Evolutionary conservation across 129 eudicot genomes (phyloP), one percentile per base, ranked within the genome.

Genomic region (Saussurea involucrata): DNA sequence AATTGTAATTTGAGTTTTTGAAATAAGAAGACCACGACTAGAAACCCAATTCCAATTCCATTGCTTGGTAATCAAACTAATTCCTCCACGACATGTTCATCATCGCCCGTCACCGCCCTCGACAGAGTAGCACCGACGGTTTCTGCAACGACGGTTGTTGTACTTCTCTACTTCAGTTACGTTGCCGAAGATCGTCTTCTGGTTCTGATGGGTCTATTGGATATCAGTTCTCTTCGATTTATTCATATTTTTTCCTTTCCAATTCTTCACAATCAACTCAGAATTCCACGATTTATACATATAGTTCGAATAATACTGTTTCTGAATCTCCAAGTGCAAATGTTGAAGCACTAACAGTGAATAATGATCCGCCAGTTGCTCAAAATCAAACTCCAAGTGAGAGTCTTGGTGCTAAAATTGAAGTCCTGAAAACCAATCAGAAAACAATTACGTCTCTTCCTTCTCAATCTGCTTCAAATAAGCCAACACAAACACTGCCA

Each of bases 171-270:
- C 29, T 27, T 27, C 29, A 27, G 29, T 27, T 27, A 27, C 0
- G 0, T 27, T 27, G 29, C 3, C 29, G 29, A 3, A 27, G 29
- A 27, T 27, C 29, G n/a, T n/a, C n/a, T n/a, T n/a, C n/a, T n/a
- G n/a, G n/a, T n/a, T 29, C 44, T 65, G 53, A 31, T 79, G n/a
- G n/a, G n/a, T 32, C 86, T 27, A 3, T 71, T 81, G 65, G 92
- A 86, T 89, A 97, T 85, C 90, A 87, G 10, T 82, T 84, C 60
- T 76, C 84, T 69, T 83, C 90, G 0, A 76, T 85, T 82, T 81
- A 81, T 66, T 75, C 92, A 13, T 85, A 76, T 65, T 65, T 90
- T 74, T 87, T 84, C 55, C 83, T 88, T 33, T 82, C 89, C 0
- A 88, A 87, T 75, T 82, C 91, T 24, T 32, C 84, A 34, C 18